Conservation (phyloP, 805 yeast species). For the Wickerhamomyces bisporus region DNA sequence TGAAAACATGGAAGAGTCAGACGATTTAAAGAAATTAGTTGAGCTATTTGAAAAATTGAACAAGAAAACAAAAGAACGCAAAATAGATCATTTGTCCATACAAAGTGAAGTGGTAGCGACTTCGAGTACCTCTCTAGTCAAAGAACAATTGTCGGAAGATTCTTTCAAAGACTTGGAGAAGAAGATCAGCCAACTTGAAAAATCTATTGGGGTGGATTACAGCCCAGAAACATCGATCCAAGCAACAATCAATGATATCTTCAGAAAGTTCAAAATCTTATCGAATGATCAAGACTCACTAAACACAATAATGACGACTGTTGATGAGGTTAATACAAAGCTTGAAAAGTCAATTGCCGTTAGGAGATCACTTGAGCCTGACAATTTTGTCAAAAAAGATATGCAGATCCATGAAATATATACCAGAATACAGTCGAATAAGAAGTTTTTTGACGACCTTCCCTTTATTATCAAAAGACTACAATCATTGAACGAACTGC, state of each 20-base stretch:
- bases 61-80: constrained; percentile 8
- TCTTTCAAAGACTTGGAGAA: constrained; percentile 7
- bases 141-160: neutral
- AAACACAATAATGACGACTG: constrained; percentile 13
- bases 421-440: constrained; percentile 14
- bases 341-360: constrained; percentile 24
- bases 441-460: constrained; percentile 16
- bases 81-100: constrained; percentile 2
- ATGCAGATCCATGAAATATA: constrained; percentile 23
- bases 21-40: constrained; percentile 12
- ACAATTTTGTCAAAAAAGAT: constrained; percentile 18
- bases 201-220: constrained; percentile 13
- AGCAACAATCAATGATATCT: constrained; percentile 25
- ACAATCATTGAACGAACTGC: constrained; percentile 22
- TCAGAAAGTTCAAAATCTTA: constrained; percentile 24
- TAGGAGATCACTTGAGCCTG: constrained; percentile 16
- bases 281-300: constrained; percentile 22
- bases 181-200: constrained; percentile 13
- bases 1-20: constrained; percentile 14
- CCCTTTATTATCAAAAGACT: constrained; percentile 25
- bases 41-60: constrained; percentile 14
- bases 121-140: neutral
- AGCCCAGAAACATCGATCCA: constrained; percentile 16
- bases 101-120: neutral
- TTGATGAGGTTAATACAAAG: constrained; percentile 22